Base-by-base conservation (phyloP, 2,329 filamentous ascomycete species). In the Talaromyces islandicus region DNA sequence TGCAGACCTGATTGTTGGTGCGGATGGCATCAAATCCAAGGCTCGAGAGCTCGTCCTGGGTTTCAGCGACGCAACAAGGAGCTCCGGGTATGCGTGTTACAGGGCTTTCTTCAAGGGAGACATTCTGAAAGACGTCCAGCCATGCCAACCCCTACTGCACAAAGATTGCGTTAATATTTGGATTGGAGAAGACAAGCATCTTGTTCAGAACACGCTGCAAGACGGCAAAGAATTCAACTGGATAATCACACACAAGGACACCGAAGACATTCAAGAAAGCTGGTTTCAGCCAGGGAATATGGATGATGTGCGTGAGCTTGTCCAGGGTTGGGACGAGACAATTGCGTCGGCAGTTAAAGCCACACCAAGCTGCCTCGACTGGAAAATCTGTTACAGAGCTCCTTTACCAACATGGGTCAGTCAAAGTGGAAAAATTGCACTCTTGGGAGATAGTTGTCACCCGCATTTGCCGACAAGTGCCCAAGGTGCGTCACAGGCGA, bases 381-480 rank as follows among this genome's bases (percentile, higher is more conserved):
- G 59, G 59, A 63, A 61, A 56, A 63, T 61, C 17, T 59, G 59
- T n/a, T 59, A 61, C 38, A 60, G 59, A 25, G 50, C 48, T n/a
- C 54, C 54, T 7, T 19, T 61, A 48, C 25, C 56, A 25, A 57
- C 56, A 11, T 63, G 61, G 59, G 59, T 58, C 9, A 60, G 58
- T 56, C 30, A 32, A 35, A 61, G 61, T 53, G 55, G 61, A 38
- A 61, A 56, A 24, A 48, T 63, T 24, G 59, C 59, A 24, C 46
- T 63, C 6, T 19, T 61, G 21, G 61, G 61, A 14, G 67, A 89
- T 67, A 83, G 85, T 7, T 88, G 85, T 70, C 86, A 89, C 68
- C 85, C 86, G 2, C 88, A 85, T n/a, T 80, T 88, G 55, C 86
- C 86, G 1, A 85, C 88, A 66, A 78, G 88, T 11, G 84, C 81